Conservation (phyloP, 1,284 basidiomycete species). For the Chalciporus sp. region DNA sequence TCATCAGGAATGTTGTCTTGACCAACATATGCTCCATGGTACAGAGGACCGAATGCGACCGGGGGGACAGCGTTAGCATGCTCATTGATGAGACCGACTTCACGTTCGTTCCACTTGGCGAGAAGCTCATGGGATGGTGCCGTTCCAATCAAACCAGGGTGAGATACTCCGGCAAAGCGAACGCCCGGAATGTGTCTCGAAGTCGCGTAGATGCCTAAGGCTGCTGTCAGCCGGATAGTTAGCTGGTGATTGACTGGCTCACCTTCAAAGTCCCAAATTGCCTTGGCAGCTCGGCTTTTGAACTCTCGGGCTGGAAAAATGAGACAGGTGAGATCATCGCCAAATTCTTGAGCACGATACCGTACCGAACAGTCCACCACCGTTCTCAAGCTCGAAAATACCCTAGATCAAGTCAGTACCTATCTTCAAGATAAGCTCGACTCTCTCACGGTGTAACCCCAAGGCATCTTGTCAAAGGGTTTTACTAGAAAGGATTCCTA, state of each 20-base stretch:
- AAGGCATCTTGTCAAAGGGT: constrained; percentile 78
- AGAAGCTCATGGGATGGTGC: constrained; percentile 75
- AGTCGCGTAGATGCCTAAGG: constrained; percentile 13
- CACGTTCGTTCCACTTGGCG: constrained; percentile 74
- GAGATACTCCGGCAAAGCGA: constrained; percentile 76
- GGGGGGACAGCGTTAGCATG: constrained; percentile 59
- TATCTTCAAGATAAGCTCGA: background rate
- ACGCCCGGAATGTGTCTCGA: constrained; percentile 61
- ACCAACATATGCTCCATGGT: constrained; percentile 69
- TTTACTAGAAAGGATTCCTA: constrained; percentile 43
- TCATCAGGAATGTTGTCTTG: constrained; percentile 52
- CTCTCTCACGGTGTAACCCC: constrained; percentile 70
- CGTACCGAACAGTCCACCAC: constrained; percentile 74
- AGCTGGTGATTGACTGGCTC: background rate
- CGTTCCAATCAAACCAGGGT: constrained; percentile 77
- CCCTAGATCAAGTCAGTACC: constrained; percentile 42
- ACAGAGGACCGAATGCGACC: constrained; percentile 67
- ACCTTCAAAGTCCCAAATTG: constrained; percentile 81
- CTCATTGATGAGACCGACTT: constrained; percentile 64
- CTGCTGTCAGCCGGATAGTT: background rate
- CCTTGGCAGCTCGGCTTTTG: constrained; percentile 70
- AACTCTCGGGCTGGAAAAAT: constrained; percentile 58
- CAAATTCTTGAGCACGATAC: background rate
- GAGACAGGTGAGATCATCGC: background rate
- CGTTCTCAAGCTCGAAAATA: constrained; percentile 73